phyloP scores from a whole-genome alignment of 768 basidiomycete species.

The Hericium erinaceus region DNA sequence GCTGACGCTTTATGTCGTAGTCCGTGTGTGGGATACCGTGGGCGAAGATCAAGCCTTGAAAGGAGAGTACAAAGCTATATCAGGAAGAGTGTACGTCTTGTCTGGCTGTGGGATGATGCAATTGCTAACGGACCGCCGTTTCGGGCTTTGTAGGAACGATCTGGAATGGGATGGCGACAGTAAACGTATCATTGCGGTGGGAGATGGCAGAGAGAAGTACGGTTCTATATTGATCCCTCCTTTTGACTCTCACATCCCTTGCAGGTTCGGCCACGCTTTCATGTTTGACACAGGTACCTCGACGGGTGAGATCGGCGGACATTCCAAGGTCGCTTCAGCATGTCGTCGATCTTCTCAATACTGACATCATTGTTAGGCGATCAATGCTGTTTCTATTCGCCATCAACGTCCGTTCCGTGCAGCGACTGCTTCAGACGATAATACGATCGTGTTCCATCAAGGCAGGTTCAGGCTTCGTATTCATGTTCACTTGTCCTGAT shows the following conservation, averaged over 20 bases:
- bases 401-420: slow-evolving; percentile 87
- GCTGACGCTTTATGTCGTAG: slow-evolving; percentile 26
- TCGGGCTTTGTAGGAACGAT: slow-evolving; percentile 55
- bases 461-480: slow-evolving; percentile 30
- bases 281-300: slow-evolving; percentile 78
- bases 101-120: too few species aligned
- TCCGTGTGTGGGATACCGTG: slow-evolving; percentile 89
- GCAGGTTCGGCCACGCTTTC: slow-evolving; percentile 76
- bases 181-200: slow-evolving; percentile 91
- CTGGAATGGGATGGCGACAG: slow-evolving; percentile 95
- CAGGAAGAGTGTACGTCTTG: slow-evolving; percentile 57
- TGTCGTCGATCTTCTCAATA: not conserved
- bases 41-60: slow-evolving; percentile 80
- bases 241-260: not conserved
- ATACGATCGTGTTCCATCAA: slow-evolving; percentile 72
- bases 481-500: not conserved
- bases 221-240: not conserved
- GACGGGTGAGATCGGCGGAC: slow-evolving; percentile 82
- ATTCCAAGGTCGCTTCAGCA: slow-evolving; percentile 57
- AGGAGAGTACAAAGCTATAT: slow-evolving; percentile 67
- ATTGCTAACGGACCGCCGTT: not conserved
- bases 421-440: slow-evolving; percentile 80
- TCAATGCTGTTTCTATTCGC: slow-evolving; percentile 86
- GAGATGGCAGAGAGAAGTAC: slow-evolving; percentile 86
- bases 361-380: slow-evolving; percentile 33